phyloP scores from a whole-genome alignment of 2,329 filamentous ascomycete genomes.

The Trichoderma afroharzianum region DNA sequence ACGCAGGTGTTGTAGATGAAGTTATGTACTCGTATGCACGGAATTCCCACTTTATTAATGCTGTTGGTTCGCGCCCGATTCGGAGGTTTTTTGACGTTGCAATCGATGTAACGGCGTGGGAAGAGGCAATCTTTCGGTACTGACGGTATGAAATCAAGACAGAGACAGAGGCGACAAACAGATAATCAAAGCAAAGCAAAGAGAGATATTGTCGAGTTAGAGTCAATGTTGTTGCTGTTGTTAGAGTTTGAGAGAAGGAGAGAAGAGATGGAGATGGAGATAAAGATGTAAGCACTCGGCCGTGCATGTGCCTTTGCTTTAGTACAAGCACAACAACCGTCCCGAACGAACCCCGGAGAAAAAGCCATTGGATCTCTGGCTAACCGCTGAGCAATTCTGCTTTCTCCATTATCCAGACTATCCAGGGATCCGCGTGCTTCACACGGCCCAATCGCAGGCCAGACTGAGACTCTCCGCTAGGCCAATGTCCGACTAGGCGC shows the following conservation, averaged over 20 bases:
- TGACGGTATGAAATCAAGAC: not conserved
- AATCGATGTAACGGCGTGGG: not conserved
- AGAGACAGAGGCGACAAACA: not conserved
- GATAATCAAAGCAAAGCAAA: not conserved
- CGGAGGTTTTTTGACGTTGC: not conserved
- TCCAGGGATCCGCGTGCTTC: not conserved
- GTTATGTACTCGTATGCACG: not conserved
- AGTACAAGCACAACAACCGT: not conserved
- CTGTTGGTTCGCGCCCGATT: not conserved
- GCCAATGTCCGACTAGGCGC: conserved; percentile 8
- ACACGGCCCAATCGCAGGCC: not conserved
- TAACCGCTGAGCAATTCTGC: not conserved
- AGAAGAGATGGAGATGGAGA: not conserved
- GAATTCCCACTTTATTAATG: not conserved
- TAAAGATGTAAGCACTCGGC: not conserved
- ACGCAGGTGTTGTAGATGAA: not conserved
- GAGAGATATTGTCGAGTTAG: not conserved
- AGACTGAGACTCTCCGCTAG: not conserved
- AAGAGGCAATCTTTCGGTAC: not conserved
- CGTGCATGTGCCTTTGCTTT: not conserved
- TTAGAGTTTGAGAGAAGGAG: not conserved
- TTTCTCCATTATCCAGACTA: not conserved
- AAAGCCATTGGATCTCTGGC: not conserved
- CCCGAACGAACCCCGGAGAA: not conserved
- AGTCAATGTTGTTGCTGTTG: not conserved